phyloP scores from a whole-genome alignment of 495 filamentous ascomycete species.

The Elasticomyces elasticus region DNA sequence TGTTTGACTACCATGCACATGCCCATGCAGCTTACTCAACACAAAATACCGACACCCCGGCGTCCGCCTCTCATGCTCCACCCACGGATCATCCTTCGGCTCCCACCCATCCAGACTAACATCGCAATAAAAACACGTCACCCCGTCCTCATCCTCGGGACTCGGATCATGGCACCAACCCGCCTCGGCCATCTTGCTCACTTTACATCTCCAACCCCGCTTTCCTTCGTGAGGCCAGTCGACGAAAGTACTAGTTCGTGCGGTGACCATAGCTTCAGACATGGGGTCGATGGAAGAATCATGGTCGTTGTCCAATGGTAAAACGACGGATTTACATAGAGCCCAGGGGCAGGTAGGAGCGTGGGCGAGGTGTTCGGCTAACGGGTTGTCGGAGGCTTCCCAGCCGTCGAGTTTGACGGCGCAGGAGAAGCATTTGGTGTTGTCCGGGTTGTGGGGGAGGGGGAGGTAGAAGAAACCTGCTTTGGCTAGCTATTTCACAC shows the following conservation, averaged over 20 bases:
- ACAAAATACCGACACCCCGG: constrained; percentile 76
- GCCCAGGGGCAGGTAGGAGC: constrained; percentile 81
- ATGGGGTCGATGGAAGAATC: constrained; percentile 53
- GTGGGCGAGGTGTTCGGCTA: constrained; percentile 76
- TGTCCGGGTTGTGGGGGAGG: constrained; percentile 62
- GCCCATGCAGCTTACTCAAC: constrained; percentile 35
- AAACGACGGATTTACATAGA: constrained; percentile 52
- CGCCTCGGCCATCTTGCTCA: constrained; percentile 79
- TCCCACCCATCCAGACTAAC: constrained; percentile 87
- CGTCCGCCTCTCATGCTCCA: constrained; percentile 74
- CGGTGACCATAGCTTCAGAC: constrained; percentile 56
- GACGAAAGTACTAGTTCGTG: constrained; percentile 69
- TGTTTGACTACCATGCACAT: constrained; percentile 20
- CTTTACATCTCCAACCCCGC: constrained; percentile 77
- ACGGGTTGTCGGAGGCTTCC: constrained; percentile 72
- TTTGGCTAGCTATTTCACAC: constrained; percentile 55
- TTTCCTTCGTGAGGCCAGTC: constrained; percentile 83
- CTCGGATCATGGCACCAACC: constrained; percentile 86
- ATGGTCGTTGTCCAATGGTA: constrained; percentile 49
- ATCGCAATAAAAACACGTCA: constrained; percentile 78
- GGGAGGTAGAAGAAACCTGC: constrained; percentile 89
- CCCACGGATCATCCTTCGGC: constrained; percentile 75
- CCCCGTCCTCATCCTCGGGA: constrained; percentile 60
- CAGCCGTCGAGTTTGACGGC: constrained; percentile 71
- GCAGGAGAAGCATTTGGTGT: constrained; percentile 83